Evolutionary conservation across 352 stramenopile species (phyloP).

Genomic region (Blastocystis sp.): DNA sequence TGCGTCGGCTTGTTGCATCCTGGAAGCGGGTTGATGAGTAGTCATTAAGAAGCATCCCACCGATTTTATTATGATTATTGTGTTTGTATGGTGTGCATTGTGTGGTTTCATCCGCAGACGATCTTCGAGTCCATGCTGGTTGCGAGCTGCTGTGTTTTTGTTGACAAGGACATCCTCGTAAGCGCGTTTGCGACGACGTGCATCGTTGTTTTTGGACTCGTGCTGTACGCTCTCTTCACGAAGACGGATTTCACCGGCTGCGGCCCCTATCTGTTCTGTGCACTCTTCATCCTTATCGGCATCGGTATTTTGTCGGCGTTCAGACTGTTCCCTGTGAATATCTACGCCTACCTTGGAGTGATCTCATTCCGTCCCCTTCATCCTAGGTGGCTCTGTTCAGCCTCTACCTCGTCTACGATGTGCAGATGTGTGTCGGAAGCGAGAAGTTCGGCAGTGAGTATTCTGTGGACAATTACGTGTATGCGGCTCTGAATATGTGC

Average conservation of each 20-base stretch:
- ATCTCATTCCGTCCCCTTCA: neutral
- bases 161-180: slow-evolving; percentile 9
- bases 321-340: slow-evolving; percentile 19
- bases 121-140: slow-evolving; percentile 18
- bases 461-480: slow-evolving; percentile 41
- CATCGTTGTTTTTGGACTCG: slow-evolving; percentile 10
- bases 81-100: slow-evolving; percentile 8
- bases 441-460: slow-evolving; percentile 53
- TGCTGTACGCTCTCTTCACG: slow-evolving; percentile 44
- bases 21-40: neutral
- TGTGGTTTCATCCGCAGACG: neutral
- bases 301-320: slow-evolving; percentile 32
- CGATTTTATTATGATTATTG: slow-evolving; percentile 10
- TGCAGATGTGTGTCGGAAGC: slow-evolving; percentile 28
- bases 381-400: slow-evolving; percentile 41
- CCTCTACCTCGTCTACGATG: slow-evolving; percentile 64
- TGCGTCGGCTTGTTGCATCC: neutral
- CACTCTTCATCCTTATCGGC: slow-evolving; percentile 1
- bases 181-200: slow-evolving; percentile 25
- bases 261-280: slow-evolving; percentile 22
- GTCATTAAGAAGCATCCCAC: slow-evolving; percentile 39
- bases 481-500: slow-evolving; percentile 64
- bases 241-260: slow-evolving; percentile 68
- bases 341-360: slow-evolving; percentile 51
- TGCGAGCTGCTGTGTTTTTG: slow-evolving; percentile 25